Conservation (phyloP, 805 yeast species). For the Sugiyamaella boreocaroliniensis region DNA sequence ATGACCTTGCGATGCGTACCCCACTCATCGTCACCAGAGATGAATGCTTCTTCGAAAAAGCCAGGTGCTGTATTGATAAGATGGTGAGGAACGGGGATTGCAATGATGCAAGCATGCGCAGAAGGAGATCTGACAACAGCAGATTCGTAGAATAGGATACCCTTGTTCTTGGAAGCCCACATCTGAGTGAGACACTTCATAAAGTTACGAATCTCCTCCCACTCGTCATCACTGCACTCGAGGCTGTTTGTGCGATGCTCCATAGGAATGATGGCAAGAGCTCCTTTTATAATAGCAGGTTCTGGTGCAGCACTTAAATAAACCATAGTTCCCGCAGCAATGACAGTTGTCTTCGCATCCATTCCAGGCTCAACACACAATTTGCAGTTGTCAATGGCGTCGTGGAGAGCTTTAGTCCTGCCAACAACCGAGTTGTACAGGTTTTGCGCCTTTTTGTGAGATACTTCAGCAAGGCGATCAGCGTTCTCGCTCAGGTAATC, state of each 20-base stretch:
- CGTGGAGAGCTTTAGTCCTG: conserved; percentile 26
- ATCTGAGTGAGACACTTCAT: conserved; percentile 38
- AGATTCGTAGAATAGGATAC: conserved; percentile 42
- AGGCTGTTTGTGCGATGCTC: conserved; percentile 37
- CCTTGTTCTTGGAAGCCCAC: conserved; percentile 33
- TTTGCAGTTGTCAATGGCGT: conserved; percentile 32
- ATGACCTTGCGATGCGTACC: conserved; percentile 35
- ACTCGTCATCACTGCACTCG: conserved; percentile 38
- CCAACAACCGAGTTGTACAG: conserved; percentile 27
- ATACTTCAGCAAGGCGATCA: conserved; percentile 31
- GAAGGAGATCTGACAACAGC: conserved; percentile 27
- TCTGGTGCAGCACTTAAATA: conserved; percentile 37
- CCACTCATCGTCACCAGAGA: conserved; percentile 36
- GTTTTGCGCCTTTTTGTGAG: conserved; percentile 28
- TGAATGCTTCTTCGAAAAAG: conserved; percentile 38
- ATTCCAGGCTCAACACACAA: conserved; percentile 33
- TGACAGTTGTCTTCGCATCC: conserved; percentile 25
- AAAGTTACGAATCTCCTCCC: conserved; percentile 39
- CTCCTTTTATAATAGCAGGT: conserved; percentile 35
- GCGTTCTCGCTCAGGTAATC: conserved; percentile 42
- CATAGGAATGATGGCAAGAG: conserved; percentile 38
- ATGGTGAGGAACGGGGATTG: conserved; percentile 38
- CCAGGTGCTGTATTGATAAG: conserved; percentile 33
- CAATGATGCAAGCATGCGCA: conserved; percentile 38
- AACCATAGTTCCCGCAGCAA: conserved; percentile 34